These are phyloP conservation scores for Leccinum subgranulosum DNA, from an alignment of 768 basidiomycete species.

Conservation along the genomic window DNA sequence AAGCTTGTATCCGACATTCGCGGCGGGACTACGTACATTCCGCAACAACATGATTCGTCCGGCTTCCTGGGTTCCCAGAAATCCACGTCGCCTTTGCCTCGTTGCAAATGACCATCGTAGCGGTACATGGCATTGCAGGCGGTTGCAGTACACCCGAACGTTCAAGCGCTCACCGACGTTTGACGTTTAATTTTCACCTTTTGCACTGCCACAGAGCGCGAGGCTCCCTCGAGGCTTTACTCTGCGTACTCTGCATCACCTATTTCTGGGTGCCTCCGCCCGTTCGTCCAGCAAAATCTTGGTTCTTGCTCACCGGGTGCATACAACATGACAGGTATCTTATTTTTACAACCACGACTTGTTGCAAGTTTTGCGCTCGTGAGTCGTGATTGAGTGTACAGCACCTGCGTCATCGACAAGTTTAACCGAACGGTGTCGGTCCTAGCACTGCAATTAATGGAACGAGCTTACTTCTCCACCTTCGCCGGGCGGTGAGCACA, in stretches of 20 bases:
- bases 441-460: slow-evolving; percentile 6
- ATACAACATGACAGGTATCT: slow-evolving; percentile 1
- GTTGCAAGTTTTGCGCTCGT: background rate
- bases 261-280: background rate
- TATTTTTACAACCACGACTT: background rate
- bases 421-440: slow-evolving; percentile 7
- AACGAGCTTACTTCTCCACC: slow-evolving; percentile 7
- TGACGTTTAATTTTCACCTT: background rate
- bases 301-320: background rate
- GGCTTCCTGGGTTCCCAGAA: slow-evolving; percentile 2
- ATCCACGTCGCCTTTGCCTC: slow-evolving; percentile 20
- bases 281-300: background rate
- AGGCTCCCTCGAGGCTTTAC: slow-evolving; percentile 29
- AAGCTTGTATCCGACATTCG: background rate
- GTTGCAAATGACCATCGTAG: slow-evolving; percentile 9
- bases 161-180: slow-evolving; percentile 4
- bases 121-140: slow-evolving; percentile 12
- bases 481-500: slow-evolving; percentile 15
- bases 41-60: background rate
- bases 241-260: background rate
- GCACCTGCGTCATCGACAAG: slow-evolving; percentile 5
- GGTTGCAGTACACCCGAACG: slow-evolving; percentile 5
- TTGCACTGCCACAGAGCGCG: slow-evolving; percentile 23
- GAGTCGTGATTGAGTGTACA: slow-evolving; percentile 4
- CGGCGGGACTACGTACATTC: background rate